Evolutionary conservation across 176 grass and related monocot species (phyloP).

Genomic region (Eremochloa ophiuroides): DNA sequence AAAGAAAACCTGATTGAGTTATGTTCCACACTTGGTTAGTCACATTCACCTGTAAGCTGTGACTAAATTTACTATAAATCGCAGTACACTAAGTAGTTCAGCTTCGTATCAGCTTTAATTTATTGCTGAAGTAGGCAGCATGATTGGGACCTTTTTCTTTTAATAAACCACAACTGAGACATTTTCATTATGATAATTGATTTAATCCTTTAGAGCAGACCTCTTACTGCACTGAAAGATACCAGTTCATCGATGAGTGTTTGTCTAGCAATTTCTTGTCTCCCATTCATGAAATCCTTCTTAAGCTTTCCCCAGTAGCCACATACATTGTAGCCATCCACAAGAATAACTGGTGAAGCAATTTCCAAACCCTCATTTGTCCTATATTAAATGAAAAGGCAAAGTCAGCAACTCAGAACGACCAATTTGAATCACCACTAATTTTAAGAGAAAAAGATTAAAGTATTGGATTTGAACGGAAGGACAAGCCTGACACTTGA

Average conservation of each 20-base stretch:
- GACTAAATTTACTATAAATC: background rate
- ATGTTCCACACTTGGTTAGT: background rate
- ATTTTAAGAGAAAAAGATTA: background rate
- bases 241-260: conserved; percentile 84
- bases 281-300: conserved; percentile 77
- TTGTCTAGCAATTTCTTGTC: conserved; percentile 74
- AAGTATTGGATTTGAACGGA: conserved; percentile 5
- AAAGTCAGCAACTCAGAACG: conserved; percentile 9
- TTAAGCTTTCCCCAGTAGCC: conserved; percentile 93
- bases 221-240: conserved; percentile 72
- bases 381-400: conserved; percentile 36
- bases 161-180: background rate
- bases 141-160: background rate
- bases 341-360: conserved; percentile 75
- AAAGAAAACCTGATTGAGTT: background rate
- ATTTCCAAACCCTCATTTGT: conserved; percentile 66
- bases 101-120: background rate
- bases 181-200: background rate
- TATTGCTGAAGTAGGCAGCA: background rate
- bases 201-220: conserved; percentile 28
- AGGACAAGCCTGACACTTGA: conserved; percentile 55
- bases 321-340: conserved; percentile 95
- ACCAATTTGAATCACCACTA: background rate
- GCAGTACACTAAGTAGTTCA: background rate
- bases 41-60: background rate